Evolutionary conservation across 306 rosid species (phyloP).

Genomic region (Cucurbita ficifolia): DNA sequence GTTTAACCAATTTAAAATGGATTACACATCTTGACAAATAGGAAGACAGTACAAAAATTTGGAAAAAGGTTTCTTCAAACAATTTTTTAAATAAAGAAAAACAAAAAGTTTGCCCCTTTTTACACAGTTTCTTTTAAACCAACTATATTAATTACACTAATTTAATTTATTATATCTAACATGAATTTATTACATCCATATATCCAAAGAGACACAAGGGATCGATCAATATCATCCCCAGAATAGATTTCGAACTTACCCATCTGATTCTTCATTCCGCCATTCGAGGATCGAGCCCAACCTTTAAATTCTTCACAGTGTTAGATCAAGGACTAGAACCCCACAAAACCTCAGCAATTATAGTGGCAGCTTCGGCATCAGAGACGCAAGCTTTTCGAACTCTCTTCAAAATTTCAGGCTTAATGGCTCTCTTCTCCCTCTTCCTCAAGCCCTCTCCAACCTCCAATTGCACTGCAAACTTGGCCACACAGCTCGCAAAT

Average conservation of each 20-base stretch:
- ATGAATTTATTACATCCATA: neutral
- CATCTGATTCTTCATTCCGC: neutral
- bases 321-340: slow-evolving; percentile 43
- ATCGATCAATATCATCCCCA: neutral
- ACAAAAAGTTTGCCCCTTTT: neutral
- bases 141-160: neutral
- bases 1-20: too few relatives aligned
- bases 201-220: neutral
- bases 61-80: too few relatives aligned
- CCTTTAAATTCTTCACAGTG: neutral
- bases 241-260: neutral
- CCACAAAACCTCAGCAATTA: slow-evolving; percentile 82
- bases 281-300: neutral
- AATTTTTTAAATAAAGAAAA: too few relatives aligned
- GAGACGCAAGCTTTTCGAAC: slow-evolving; percentile 51
- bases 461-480: slow-evolving; percentile 75
- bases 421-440: slow-evolving; percentile 72
- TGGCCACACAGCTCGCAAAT: slow-evolving; percentile 70
- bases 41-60: too few relatives aligned
- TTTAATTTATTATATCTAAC: neutral
- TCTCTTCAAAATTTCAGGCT: slow-evolving; percentile 41
- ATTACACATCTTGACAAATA: too few relatives aligned
- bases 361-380: slow-evolving; percentile 78
- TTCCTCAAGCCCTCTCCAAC: slow-evolving; percentile 87
- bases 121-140: neutral